Evolutionary conservation across 768 basidiomycete genomes (phyloP).

Genomic region (Kwoniella shandongensis): DNA sequence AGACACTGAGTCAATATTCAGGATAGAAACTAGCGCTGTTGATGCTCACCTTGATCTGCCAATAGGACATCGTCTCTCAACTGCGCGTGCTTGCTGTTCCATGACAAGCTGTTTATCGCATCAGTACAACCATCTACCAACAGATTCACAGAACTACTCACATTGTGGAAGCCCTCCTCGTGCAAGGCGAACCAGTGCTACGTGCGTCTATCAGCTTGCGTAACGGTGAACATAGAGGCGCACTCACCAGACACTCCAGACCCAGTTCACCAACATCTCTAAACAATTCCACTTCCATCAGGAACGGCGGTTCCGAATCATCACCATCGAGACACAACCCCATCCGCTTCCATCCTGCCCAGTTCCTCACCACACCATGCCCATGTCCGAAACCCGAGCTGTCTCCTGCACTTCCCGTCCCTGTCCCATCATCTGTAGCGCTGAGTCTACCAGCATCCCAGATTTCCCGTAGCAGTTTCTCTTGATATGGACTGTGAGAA

Average conservation of each 20-base stretch:
- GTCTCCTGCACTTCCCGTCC: not conserved
- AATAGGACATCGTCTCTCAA: conserved; percentile 39
- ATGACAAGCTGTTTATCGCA: conserved; percentile 42
- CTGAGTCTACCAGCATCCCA: conserved; percentile 30
- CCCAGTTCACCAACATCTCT: conserved; percentile 43
- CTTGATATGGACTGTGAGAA: conserved; percentile 26
- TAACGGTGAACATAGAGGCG: not conserved
- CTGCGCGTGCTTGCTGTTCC: conserved; percentile 35
- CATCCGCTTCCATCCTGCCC: conserved; percentile 35
- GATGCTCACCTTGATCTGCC: conserved; percentile 39
- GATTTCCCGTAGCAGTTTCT: conserved; percentile 41
- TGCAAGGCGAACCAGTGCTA: conserved; percentile 43
- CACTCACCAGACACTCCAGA: conserved; percentile 41
- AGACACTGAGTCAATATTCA: not conserved
- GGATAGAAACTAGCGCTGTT: not conserved
- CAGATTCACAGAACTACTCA: no score
- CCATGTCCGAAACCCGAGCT: not conserved
- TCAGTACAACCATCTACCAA: no score
- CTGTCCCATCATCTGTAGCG: not conserved
- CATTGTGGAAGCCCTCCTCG: conserved; percentile 42
- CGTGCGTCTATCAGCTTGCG: not conserved
- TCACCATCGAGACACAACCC: conserved; percentile 27
- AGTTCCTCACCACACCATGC: conserved; percentile 13
- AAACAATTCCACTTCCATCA: conserved; percentile 37
- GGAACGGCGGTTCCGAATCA: conserved; percentile 4